A percentile compares a stretch with the other conserved stretches of the same genome.
phyloP scores from a whole-genome alignment of 2,329 filamentous ascomycete species.

The Monosporascus sp. region DNA sequence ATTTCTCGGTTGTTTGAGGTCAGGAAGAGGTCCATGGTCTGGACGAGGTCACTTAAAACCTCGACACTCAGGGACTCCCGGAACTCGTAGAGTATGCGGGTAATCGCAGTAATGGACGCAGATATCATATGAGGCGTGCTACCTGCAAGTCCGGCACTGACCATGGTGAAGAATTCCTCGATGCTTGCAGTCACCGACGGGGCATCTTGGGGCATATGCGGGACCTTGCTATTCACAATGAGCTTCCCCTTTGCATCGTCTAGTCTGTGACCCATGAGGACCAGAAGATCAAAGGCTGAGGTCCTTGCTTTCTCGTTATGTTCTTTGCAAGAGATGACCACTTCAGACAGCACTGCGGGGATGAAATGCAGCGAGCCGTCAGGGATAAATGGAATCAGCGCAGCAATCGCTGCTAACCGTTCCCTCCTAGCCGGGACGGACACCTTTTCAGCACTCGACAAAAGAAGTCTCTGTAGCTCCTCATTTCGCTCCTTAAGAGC shows the following conservation, averaged over 20 bases:
- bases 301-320: constrained; percentile 92
- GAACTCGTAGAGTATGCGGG: constrained; percentile 91
- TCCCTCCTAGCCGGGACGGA: constrained; percentile 83
- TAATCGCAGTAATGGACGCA: constrained; percentile 91
- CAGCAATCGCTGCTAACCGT: constrained; percentile 74
- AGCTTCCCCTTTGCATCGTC: constrained; percentile 57
- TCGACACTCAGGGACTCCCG: constrained; percentile 62
- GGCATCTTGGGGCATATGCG: constrained; percentile 79
- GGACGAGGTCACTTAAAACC: constrained; percentile 77
- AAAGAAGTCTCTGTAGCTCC: constrained; percentile 77
- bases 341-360: constrained; percentile 83
- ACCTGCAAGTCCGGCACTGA: constrained; percentile 89
- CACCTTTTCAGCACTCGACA: constrained; percentile 77
- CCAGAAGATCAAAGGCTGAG: constrained; percentile 82
- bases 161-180: constrained; percentile 98
- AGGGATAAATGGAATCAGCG: constrained; percentile 75
- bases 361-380: constrained; percentile 84
- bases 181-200: constrained; percentile 73
- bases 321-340: constrained; percentile 95
- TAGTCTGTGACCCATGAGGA: constrained; percentile 84
- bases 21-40: constrained; percentile 93
- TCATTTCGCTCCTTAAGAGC: constrained; percentile 70
- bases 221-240: constrained; percentile 81
- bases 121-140: constrained; percentile 96
- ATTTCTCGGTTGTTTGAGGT: constrained; percentile 97